These are phyloP conservation scores for Colletotrichum aenigma DNA, from an alignment of 2,329 filamentous ascomycete species.

Conservation along the genomic window DNA sequence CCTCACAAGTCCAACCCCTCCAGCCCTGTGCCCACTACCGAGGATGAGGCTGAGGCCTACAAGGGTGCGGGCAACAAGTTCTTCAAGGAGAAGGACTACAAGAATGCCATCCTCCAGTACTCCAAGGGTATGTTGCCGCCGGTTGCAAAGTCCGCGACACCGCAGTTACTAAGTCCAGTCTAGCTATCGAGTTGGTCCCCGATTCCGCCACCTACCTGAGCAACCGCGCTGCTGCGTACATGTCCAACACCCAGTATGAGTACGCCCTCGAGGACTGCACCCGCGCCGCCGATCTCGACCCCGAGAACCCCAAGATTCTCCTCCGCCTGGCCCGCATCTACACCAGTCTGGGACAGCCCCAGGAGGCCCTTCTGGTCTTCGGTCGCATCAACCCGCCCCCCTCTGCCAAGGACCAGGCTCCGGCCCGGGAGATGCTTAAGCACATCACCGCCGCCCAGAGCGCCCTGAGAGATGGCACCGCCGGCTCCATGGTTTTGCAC, in stretches of 20 bases:
- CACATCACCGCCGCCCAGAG: slow-evolving; percentile 83
- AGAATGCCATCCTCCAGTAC: slow-evolving; percentile 88
- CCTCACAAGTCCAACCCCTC: slow-evolving; percentile 71
- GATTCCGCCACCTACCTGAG: slow-evolving; percentile 88
- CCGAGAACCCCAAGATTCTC: slow-evolving; percentile 85
- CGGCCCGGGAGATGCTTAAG: slow-evolving; percentile 83
- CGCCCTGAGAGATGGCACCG: slow-evolving; percentile 73
- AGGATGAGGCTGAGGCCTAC: slow-evolving; percentile 86
- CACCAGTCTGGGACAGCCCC: slow-evolving; percentile 82
- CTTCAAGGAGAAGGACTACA: slow-evolving; percentile 93
- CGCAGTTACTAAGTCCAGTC: not conserved
- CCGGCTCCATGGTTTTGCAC: slow-evolving; percentile 89
- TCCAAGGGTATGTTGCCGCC: slow-evolving; percentile 74
- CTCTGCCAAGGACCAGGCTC: slow-evolving; percentile 82
- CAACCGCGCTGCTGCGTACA: slow-evolving; percentile 93
- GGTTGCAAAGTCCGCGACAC: not conserved
- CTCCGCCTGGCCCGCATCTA: slow-evolving; percentile 89
- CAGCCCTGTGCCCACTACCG: slow-evolving; percentile 57
- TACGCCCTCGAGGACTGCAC: slow-evolving; percentile 88
- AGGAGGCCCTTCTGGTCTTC: slow-evolving; percentile 86
- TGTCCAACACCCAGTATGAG: slow-evolving; percentile 80
- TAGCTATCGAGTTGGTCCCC: slow-evolving; percentile 88
- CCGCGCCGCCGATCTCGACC: slow-evolving; percentile 81
- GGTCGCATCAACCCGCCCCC: slow-evolving; percentile 79
- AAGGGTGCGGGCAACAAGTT: slow-evolving; percentile 95